phyloP scores from a whole-genome alignment of 768 basidiomycete species.

The Gautieria morchelliformis region DNA sequence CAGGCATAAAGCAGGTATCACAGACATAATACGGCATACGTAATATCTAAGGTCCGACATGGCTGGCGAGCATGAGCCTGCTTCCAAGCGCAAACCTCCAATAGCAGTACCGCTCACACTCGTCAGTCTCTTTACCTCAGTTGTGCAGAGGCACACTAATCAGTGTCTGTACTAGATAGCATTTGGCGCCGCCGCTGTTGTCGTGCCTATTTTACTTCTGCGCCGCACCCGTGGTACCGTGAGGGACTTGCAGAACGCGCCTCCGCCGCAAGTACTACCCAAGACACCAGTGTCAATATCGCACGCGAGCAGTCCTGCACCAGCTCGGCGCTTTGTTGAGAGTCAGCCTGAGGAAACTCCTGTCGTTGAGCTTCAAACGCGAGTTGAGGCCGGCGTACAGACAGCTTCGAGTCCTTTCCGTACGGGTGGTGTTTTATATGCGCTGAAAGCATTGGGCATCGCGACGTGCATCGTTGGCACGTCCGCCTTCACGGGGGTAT shows the following conservation, averaged over 20 bases:
- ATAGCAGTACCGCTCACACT: neutral
- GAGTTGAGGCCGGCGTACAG: neutral
- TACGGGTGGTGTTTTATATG: constrained; percentile 36
- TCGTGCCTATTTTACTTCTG: neutral
- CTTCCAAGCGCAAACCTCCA: neutral
- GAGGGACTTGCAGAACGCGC: neutral
- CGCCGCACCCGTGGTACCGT: neutral
- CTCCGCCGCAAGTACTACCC: constrained; percentile 22
- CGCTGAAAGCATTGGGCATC: constrained; percentile 54
- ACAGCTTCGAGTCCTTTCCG: too few relatives aligned
- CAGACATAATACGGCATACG: neutral
- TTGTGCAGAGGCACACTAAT: neutral
- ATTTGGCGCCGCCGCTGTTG: neutral
- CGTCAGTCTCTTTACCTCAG: neutral
- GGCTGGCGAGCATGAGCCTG: neutral
- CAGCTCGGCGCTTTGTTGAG: neutral
- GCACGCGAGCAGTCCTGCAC: neutral
- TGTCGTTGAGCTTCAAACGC: neutral
- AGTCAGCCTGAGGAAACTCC: neutral
- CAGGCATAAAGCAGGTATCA: constrained; percentile 51
- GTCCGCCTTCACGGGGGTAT: constrained; percentile 35
- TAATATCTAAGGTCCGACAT: neutral
- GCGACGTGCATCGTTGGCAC: constrained; percentile 51
- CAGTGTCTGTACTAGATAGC: neutral
- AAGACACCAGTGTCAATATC: constrained; percentile 19